Conservation (phyloP, 2,329 filamentous ascomycete genomes). For the Coniochaeta sp. region DNA sequence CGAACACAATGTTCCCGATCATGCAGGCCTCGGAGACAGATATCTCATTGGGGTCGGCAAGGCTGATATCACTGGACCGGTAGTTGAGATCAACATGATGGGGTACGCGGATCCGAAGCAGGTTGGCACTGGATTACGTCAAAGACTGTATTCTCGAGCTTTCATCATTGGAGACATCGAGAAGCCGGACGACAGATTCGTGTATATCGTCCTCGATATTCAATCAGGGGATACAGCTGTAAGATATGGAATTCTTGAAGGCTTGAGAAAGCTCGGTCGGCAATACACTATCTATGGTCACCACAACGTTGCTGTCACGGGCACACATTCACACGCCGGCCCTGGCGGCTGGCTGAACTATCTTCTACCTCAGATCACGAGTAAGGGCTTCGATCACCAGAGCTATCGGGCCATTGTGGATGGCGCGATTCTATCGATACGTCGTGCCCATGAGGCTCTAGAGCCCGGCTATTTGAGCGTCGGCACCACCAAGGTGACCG, state of each 20-base stretch:
- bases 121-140: slow-evolving; percentile 73
- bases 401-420: slow-evolving; percentile 87
- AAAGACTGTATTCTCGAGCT: slow-evolving; percentile 80
- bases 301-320: slow-evolving; percentile 80
- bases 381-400: slow-evolving; percentile 75
- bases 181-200: slow-evolving; percentile 62
- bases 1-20: not conserved
- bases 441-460: slow-evolving; percentile 68
- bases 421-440: slow-evolving; percentile 74
- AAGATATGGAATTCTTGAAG: slow-evolving; percentile 77
- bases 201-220: slow-evolving; percentile 83
- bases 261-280: slow-evolving; percentile 58
- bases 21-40: slow-evolving; percentile 20
- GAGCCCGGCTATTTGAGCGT: slow-evolving; percentile 59
- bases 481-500: slow-evolving; percentile 59
- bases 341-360: slow-evolving; percentile 95
- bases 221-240: slow-evolving; percentile 86
- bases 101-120: slow-evolving; percentile 86
- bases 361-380: slow-evolving; percentile 83
- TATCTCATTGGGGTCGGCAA: slow-evolving; percentile 50
- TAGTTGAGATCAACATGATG: slow-evolving; percentile 86
- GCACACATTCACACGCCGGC: slow-evolving; percentile 88
- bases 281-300: slow-evolving; percentile 70
- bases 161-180: slow-evolving; percentile 73
- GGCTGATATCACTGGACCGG: slow-evolving; percentile 60